A percentile compares a stretch with the other conserved stretches of the same genome.
Evolutionary conservation across 1,284 basidiomycete species (phyloP).

Genomic region (Cryptococcus neoformans): DNA sequence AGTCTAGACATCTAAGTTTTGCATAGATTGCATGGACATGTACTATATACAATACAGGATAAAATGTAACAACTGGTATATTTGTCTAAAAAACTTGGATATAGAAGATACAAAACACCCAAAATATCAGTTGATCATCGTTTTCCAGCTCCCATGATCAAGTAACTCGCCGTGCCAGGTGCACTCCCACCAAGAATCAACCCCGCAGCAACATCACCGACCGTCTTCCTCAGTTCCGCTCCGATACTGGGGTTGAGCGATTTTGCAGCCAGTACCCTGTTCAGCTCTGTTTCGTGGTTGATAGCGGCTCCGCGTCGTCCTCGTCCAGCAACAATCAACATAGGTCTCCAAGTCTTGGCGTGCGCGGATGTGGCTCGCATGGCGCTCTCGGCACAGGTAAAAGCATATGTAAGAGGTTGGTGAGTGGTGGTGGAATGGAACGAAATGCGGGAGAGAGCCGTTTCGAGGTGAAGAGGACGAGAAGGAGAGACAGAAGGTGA

Average conservation of each 20-base stretch:
- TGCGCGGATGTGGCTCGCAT: conserved; percentile 14
- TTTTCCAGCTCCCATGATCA: conserved; percentile 65
- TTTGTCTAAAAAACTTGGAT: background rate
- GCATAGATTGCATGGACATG: background rate
- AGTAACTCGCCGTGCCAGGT: conserved; percentile 56
- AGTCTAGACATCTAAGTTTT: background rate
- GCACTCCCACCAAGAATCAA: conserved; percentile 60
- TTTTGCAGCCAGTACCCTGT: conserved; percentile 60
- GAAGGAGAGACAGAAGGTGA: conserved; percentile 14
- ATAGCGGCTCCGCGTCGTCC: conserved; percentile 65
- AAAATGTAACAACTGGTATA: background rate
- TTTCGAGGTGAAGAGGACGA: conserved; percentile 11
- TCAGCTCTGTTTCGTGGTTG: conserved; percentile 58
- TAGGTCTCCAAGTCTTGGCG: conserved; percentile 42
- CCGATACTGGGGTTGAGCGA: conserved; percentile 54
- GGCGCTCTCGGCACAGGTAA: conserved; percentile 52
- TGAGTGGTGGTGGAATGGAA: conserved; percentile 33
- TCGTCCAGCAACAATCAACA: conserved; percentile 66
- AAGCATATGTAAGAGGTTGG: conserved; percentile 53
- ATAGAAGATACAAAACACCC: background rate
- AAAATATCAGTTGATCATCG: background rate
- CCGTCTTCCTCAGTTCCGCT: conserved; percentile 68
- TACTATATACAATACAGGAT: no score
- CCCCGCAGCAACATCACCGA: conserved; percentile 74
- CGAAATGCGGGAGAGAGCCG: conserved; percentile 27